These are phyloP conservation scores for Lycium ferocissimum DNA, from an alignment of 257 asterid genomes.

Conservation along the genomic window DNA sequence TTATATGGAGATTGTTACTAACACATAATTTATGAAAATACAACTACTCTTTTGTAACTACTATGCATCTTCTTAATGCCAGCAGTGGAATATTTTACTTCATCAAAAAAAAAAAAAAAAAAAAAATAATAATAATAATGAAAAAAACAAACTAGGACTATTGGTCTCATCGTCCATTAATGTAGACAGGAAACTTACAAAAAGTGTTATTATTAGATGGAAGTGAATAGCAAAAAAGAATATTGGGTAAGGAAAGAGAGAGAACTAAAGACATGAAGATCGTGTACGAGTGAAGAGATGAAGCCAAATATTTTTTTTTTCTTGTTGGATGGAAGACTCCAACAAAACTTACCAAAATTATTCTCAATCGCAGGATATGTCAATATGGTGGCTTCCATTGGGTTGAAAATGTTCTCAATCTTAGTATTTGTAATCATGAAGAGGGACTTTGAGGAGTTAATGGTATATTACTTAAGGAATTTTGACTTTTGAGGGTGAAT, in stretches of 20 bases:
- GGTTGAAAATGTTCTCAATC: neutral
- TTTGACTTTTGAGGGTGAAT: neutral
- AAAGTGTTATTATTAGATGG: neutral
- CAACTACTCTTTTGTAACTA: too few species aligned
- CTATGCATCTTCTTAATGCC: too few species aligned
- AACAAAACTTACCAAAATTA: neutral
- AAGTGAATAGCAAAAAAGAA: neutral
- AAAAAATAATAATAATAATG: too few species aligned
- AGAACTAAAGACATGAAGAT: neutral
- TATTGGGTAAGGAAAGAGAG: slow-evolving; percentile 12
- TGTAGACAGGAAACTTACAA: neutral
- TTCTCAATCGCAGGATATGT: neutral
- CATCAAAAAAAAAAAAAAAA: too few species aligned
- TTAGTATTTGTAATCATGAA: neutral
- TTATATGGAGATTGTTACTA: neutral
- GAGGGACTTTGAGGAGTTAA: neutral
- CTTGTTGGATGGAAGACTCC: neutral
- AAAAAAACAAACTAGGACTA: neutral
- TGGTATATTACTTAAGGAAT: neutral
- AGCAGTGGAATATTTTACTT: too few species aligned
- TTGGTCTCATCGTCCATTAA: neutral
- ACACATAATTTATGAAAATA: neutral
- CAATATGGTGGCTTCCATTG: neutral
- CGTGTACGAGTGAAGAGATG: neutral
- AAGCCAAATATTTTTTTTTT: neutral